phyloP scores from a whole-genome alignment of 257 asterid genomes.

The Salvia hispanica region DNA sequence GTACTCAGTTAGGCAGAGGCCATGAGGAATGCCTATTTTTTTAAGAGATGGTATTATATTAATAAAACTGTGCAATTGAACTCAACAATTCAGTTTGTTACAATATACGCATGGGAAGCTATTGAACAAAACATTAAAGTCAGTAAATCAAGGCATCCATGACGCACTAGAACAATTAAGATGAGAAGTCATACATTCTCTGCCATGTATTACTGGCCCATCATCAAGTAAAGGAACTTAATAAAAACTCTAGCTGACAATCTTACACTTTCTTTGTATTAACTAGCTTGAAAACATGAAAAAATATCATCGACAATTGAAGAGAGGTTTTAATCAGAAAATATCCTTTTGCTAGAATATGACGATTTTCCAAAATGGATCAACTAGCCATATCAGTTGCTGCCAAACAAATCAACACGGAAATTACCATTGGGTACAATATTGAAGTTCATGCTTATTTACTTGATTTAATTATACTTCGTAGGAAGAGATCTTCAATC shows the following conservation, averaged over 20 bases:
- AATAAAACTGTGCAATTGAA: neutral
- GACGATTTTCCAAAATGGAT: neutral
- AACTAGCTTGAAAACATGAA: neutral
- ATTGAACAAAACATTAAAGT: too few species aligned
- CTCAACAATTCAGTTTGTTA: slow-evolving; percentile 1
- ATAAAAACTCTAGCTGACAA: neutral
- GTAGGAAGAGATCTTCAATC: neutral
- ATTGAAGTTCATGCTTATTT: neutral
- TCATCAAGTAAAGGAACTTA: neutral
- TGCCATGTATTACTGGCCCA: neutral
- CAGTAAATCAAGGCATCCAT: neutral
- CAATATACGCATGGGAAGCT: neutral
- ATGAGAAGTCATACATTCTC: neutral
- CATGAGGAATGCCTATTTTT: neutral
- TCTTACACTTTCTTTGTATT: neutral
- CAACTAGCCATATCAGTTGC: neutral
- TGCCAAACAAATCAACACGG: neutral
- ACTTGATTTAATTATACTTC: neutral
- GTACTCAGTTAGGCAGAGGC: neutral
- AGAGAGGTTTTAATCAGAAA: neutral
- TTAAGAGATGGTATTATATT: neutral
- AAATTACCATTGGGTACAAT: neutral
- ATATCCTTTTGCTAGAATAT: neutral
- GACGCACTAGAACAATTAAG: neutral
- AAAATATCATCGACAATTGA: neutral